Evolutionary conservation across 768 basidiomycete genomes (phyloP).

Genomic region (Naematelia aurantialba): DNA sequence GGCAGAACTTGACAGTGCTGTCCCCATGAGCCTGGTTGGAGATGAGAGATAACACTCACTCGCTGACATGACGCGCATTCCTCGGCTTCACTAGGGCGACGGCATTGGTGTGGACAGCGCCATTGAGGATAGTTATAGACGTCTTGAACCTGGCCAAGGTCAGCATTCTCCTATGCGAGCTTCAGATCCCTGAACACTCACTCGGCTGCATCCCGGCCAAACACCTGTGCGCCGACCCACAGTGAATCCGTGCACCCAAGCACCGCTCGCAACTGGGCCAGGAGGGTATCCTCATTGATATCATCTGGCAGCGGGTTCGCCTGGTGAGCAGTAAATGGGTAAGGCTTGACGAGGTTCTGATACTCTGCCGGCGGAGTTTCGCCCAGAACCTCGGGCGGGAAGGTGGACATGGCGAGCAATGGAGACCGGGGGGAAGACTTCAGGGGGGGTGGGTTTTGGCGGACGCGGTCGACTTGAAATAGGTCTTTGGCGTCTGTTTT

Average conservation of each 20-base stretch:
- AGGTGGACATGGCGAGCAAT: too few relatives aligned
- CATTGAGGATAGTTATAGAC: conserved; percentile 63
- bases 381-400: neutral
- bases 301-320: conserved; percentile 2
- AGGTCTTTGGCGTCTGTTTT: too few relatives aligned
- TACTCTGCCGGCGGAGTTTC: neutral
- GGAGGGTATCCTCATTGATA: neutral
- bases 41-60: conserved; percentile 54
- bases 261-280: conserved; percentile 1
- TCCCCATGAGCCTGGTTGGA: neutral
- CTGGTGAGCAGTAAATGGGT: neutral
- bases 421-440: too few relatives aligned
- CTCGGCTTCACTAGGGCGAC: conserved; percentile 68
- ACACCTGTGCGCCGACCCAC: conserved; percentile 12
- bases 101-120: conserved; percentile 62
- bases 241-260: neutral
- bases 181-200: conserved; percentile 12
- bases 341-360: neutral
- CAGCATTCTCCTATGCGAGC: neutral
- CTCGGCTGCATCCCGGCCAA: conserved; percentile 18
- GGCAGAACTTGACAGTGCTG: conserved; percentile 71
- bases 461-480: too few relatives aligned
- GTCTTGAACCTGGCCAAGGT: conserved; percentile 39
- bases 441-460: too few relatives aligned
- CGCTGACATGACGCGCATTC: conserved; percentile 76